phyloP scores from a whole-genome alignment of 2,329 filamentous ascomycete species.

The Didymosphaeria variabile region DNA sequence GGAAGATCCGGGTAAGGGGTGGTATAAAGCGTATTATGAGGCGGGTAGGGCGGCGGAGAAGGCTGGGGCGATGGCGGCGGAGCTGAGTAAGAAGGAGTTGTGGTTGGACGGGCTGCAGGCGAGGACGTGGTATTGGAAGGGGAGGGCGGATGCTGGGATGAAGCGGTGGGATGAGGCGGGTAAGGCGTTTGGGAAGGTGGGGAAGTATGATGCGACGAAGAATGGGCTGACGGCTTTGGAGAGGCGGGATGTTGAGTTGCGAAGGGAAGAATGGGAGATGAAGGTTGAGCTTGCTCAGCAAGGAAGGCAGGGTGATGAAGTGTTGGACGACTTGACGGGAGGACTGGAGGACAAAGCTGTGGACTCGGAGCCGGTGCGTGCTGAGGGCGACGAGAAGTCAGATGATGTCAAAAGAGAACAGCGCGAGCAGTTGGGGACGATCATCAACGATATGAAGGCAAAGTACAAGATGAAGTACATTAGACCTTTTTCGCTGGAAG shows the following conservation, averaged over 20 bases:
- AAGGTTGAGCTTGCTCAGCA: neutral
- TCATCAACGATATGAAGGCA: neutral
- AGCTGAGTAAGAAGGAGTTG: constrained; percentile 4
- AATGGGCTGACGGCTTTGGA: constrained; percentile 3
- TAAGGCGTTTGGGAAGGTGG: constrained; percentile 14
- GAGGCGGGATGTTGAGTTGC: neutral
- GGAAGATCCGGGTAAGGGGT: neutral
- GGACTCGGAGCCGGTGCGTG: neutral
- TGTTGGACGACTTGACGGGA: neutral
- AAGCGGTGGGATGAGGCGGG: constrained; percentile 16
- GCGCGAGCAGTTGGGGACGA: neutral
- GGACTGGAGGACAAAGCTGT: neutral
- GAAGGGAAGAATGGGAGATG: neutral
- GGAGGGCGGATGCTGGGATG: constrained; percentile 22
- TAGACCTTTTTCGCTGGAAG: neutral
- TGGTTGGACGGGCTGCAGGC: constrained; percentile 24
- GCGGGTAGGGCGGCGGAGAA: constrained; percentile 13
- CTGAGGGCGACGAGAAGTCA: neutral
- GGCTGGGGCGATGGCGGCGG: constrained; percentile 19
- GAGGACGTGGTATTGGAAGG: constrained; percentile 32
- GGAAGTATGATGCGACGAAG: neutral
- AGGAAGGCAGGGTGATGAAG: neutral
- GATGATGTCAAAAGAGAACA: neutral
- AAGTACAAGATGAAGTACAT: neutral
- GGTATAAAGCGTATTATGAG: constrained; percentile 10